Conservation (phyloP, 371 early-diverging fungal species). For the Vittaforma corneae region DNA sequence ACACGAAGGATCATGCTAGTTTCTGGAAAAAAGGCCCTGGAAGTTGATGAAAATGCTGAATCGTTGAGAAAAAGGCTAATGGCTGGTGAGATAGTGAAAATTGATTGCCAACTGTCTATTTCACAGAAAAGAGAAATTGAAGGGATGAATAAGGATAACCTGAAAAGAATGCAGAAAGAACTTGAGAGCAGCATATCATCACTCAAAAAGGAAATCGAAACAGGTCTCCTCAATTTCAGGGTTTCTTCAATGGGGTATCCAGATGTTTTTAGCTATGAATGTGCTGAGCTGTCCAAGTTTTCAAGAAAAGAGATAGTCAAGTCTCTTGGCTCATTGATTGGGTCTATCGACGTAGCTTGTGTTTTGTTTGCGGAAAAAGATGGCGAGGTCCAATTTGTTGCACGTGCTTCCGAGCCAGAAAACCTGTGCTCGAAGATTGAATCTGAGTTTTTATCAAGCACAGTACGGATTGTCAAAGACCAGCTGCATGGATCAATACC, state of each 20-base stretch:
- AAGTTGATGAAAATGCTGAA: constrained; percentile 40
- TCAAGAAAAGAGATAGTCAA: neutral
- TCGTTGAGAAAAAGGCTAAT: constrained; percentile 12
- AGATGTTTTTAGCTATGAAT: neutral
- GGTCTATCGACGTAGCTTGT: no score
- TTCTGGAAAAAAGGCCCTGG: constrained; percentile 63
- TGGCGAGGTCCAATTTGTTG: no score
- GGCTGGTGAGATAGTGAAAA: constrained; percentile 18
- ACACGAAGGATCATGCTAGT: constrained; percentile 87
- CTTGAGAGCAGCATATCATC: neutral
- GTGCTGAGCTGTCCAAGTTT: neutral
- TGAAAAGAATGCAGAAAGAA: constrained; percentile 20
- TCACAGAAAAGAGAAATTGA: constrained; percentile 20
- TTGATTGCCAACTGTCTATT: constrained; percentile 30
- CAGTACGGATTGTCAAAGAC: no score
- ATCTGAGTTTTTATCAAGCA: no score
- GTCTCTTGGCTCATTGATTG: no score
- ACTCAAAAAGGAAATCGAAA: neutral
- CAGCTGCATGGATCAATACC: no score
- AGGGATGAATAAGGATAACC: constrained; percentile 24
- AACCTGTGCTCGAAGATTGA: no score
- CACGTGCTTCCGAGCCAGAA: no score
- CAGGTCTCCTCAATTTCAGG: neutral
- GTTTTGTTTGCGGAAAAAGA: no score
- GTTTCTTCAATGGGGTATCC: neutral